Evolutionary conservation across 1,139 yeast genomes (phyloP).

Genomic region (Pichia sp.): DNA sequence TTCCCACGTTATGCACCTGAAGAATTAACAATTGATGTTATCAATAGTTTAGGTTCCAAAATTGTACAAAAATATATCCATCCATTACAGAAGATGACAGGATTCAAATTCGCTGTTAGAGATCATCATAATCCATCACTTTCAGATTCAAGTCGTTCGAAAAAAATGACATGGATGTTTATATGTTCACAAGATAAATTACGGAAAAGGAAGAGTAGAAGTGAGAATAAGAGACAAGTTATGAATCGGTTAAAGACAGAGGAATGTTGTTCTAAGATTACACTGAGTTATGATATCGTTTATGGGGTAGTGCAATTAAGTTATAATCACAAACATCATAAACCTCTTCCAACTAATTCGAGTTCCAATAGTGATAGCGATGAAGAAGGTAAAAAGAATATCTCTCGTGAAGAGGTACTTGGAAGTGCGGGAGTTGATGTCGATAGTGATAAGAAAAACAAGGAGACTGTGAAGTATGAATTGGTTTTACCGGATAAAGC

Average conservation of each 20-base stretch:
- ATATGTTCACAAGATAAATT: slow-evolving; percentile 37
- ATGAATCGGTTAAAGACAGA: slow-evolving; percentile 34
- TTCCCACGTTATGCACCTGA: slow-evolving; percentile 29
- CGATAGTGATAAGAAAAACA: too few species aligned
- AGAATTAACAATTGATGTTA: slow-evolving; percentile 27
- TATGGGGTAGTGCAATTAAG: slow-evolving; percentile 31
- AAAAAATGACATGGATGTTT: slow-evolving; percentile 35
- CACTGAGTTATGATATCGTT: slow-evolving; percentile 31
- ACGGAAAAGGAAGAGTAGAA: slow-evolving; percentile 34
- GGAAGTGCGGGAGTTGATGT: neutral
- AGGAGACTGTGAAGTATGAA: too few species aligned
- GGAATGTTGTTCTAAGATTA: slow-evolving; percentile 33
- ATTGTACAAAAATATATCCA: slow-evolving; percentile 30
- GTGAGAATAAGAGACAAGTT: slow-evolving; percentile 31
- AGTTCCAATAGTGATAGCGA: neutral
- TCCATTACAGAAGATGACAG: slow-evolving; percentile 34
- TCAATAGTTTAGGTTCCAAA: slow-evolving; percentile 29
- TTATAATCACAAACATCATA: slow-evolving; percentile 34
- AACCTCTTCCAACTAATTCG: slow-evolving; percentile 21
- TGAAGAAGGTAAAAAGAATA: neutral
- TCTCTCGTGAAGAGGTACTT: neutral
- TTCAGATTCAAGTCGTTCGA: slow-evolving; percentile 27
- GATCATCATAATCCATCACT: slow-evolving; percentile 34
- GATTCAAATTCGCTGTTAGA: slow-evolving; percentile 35
- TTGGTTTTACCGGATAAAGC: too few species aligned